Percentiles rank a stretch among this genome's conserved stretches.
Conservation (phyloP, 371 early-diverging fungal species). For the Nosema granulosis region DNA sequence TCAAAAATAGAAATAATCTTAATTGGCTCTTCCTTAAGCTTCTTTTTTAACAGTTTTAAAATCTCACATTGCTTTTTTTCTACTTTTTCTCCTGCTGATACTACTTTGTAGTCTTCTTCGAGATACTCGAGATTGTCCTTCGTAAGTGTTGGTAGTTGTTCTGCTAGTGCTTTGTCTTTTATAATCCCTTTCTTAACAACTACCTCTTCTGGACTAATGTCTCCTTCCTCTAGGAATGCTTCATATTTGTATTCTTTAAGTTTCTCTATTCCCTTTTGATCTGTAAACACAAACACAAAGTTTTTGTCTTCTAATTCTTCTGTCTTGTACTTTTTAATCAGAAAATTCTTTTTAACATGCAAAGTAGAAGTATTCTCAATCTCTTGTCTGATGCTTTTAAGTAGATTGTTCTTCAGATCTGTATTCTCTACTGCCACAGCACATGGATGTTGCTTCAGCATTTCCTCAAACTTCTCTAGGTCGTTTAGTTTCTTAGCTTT, state of each 20-base stretch:
- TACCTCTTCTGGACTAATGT: neutral
- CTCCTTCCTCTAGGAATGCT: constrained; percentile 16
- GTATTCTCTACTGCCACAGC: constrained; percentile 21
- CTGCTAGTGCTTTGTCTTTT: constrained; percentile 22
- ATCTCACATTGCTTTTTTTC: constrained; percentile 23
- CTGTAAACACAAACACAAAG: constrained; percentile 27
- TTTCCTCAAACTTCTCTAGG: constrained; percentile 11
- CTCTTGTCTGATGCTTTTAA: constrained; percentile 33
- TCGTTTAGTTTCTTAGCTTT: constrained; percentile 11
- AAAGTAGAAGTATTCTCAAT: constrained; percentile 14
- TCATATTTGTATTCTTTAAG: constrained; percentile 24
- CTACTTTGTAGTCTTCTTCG: constrained; percentile 40
- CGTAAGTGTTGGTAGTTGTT: constrained; percentile 17
- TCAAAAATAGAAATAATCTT: constrained; percentile 1
- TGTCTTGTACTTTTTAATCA: constrained; percentile 20
- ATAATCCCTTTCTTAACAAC: constrained; percentile 25
- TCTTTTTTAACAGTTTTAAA: constrained; percentile 28
- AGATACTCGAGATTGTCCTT: constrained; percentile 22
- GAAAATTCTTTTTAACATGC: constrained; percentile 34
- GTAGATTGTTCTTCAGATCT: neutral
- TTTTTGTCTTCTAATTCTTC: neutral
- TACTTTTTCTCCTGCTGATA: neutral
- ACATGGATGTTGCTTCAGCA: constrained; percentile 12
- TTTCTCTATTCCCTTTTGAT: constrained; percentile 18
- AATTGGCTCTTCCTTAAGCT: constrained; percentile 14